Evolutionary conservation across 2,329 filamentous ascomycete genomes (phyloP), one percentile per base, ranked within the genome.

Genomic region (Verticillium tricorpus): DNA sequence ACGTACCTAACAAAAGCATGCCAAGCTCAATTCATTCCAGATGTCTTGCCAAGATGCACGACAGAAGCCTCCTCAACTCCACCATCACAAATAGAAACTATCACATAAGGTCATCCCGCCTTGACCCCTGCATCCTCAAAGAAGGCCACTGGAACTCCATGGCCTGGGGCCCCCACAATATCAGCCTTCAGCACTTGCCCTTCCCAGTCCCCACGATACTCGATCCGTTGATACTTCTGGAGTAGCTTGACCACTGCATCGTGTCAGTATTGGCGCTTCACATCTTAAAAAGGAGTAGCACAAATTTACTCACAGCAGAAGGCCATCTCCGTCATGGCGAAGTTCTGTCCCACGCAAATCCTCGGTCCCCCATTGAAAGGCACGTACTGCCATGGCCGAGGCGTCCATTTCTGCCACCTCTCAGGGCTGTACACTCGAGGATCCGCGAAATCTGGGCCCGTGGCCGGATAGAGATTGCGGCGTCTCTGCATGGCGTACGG

Each of bases 311-410:
- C 65, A 79, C 77, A 64, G 56, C 69, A 73, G 64, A 76, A 86
- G 0, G 78, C 80, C 81, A 85, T 85, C 72, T 86, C 83, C 2
- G 83, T 80, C 70, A 82, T 78, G 3, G 84, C 84, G 72, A 86
- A 86, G 63, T 85, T 83, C 72, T 86, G 83, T 1, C 83, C 83
- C 37, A 86, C 81, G 64, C 84, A 86, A 37, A 67, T 67, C 28
- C 66, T 64, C 17, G 66, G 66, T 1, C 66, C 66, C 15, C 65
- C 66, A 52, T 66, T 67, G 65, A 67, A 67, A 8, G 82, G 82
- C 55, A 82, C 78, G 61, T 81, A 85, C n/a, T 81, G 77, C 80
- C 82, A 84, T 1, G 80, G 77, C 67, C 76, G 79, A 0, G 82
- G 82, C 57, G 77, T 76, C 81, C 81, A 83, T 22, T 70, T 70